phyloP scores from a whole-genome alignment of 768 basidiomycete species.

The Galerina sulciceps region DNA sequence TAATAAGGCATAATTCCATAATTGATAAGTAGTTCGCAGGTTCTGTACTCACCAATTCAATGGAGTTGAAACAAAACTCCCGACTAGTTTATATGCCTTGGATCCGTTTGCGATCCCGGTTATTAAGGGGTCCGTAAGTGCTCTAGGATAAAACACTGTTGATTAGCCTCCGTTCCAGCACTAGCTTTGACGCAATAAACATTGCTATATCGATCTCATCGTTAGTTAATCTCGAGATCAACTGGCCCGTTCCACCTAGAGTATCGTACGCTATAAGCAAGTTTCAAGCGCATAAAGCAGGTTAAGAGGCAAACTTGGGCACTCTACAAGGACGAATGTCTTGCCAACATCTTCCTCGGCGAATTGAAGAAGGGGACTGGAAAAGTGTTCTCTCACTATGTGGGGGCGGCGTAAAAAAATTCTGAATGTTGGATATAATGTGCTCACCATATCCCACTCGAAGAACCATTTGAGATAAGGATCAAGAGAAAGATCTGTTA shows the following conservation, averaged over 20 bases:
- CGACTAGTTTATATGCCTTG: constrained; percentile 86
- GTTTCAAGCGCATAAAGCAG: background rate
- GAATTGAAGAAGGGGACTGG: constrained; percentile 88
- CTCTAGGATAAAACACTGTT: background rate
- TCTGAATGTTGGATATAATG: background rate
- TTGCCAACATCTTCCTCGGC: constrained; percentile 66
- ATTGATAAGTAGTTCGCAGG: background rate
- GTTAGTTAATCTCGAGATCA: constrained; percentile 75
- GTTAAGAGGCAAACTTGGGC: constrained; percentile 63
- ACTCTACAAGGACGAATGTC: constrained; percentile 86
- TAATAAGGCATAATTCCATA: background rate
- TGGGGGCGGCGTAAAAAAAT: background rate
- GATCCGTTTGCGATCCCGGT: constrained; percentile 72
- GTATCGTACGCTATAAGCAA: background rate
- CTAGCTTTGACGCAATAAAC: constrained; percentile 41
- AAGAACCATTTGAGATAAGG: constrained; percentile 22
- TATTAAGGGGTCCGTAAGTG: constrained; percentile 22
- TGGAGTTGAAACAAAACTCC: constrained; percentile 89
- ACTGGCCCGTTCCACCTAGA: constrained; percentile 83
- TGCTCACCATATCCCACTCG: constrained; percentile 50
- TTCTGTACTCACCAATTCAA: constrained; percentile 70
- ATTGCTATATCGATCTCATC: constrained; percentile 85
- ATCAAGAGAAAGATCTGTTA: background rate
- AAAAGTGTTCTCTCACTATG: constrained; percentile 89
- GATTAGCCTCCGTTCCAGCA: background rate